Conservation (phyloP, 805 yeast genomes). For the Metschnikowia bowlesiae region DNA sequence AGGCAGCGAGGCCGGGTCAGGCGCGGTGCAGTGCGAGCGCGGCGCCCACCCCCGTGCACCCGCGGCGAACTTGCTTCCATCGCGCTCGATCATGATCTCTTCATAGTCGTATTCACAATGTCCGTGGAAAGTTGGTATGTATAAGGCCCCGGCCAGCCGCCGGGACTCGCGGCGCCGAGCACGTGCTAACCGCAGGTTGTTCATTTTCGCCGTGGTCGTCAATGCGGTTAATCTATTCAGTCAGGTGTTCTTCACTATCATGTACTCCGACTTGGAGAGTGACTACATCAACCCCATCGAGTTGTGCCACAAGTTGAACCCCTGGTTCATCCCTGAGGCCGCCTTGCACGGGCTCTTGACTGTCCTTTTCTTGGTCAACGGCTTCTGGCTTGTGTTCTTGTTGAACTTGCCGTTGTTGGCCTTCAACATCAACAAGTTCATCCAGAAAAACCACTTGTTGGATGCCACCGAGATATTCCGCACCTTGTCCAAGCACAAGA, state of each 20-base stretch:
- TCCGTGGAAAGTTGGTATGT: slow-evolving; percentile 30
- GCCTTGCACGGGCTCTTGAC: slow-evolving; percentile 72
- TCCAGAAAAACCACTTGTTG: slow-evolving; percentile 75
- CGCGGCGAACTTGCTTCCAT: slow-evolving; percentile 4
- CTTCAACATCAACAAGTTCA: slow-evolving; percentile 75
- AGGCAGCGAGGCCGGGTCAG: background rate
- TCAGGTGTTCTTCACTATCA: slow-evolving; percentile 92
- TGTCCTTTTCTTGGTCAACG: slow-evolving; percentile 68
- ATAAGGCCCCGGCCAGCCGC: background rate
- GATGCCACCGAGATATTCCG: slow-evolving; percentile 98
- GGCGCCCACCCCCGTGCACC: background rate
- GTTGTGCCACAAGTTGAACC: slow-evolving; percentile 87
- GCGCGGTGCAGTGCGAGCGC: background rate
- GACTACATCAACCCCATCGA: slow-evolving; percentile 98
- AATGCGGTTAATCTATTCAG: slow-evolving; percentile 86
- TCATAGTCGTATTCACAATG: slow-evolving; percentile 11
- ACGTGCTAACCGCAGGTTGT: slow-evolving; percentile 41
- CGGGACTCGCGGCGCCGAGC: no score
- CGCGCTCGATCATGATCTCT: background rate
- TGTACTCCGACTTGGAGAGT: slow-evolving; percentile 91
- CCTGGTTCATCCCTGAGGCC: slow-evolving; percentile 87
- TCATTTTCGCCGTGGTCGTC: slow-evolving; percentile 71
- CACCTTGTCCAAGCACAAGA: slow-evolving; percentile 88
- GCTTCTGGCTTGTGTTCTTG: slow-evolving; percentile 88
- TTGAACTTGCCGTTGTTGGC: slow-evolving; percentile 80